These are phyloP conservation scores for Conticribra weissflogii DNA, from an alignment of 108 stramenopile genomes.

Conservation along the genomic window DNA sequence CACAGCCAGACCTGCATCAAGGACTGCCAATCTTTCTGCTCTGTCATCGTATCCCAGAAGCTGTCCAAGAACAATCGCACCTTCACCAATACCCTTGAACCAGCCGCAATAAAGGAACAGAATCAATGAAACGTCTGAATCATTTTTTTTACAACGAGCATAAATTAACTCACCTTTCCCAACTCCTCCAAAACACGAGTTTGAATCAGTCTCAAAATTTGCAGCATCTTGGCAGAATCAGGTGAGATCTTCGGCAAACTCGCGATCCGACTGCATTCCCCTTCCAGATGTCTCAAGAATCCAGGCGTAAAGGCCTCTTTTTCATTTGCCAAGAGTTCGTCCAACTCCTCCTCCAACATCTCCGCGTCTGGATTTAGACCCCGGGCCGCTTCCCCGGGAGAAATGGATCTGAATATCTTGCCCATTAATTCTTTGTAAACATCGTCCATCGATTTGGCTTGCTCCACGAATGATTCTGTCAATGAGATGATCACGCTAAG, in stretches of 20 bases:
- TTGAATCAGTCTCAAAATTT: constrained; percentile 78
- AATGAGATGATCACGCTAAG: constrained; percentile 67
- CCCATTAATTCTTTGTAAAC: constrained; percentile 67
- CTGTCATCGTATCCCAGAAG: constrained; percentile 75
- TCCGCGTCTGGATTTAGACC: neutral
- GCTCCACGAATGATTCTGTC: constrained; percentile 68
- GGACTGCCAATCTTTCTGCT: constrained; percentile 66
- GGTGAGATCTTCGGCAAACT: constrained; percentile 52
- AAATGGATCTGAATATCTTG: constrained; percentile 65
- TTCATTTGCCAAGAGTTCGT: constrained; percentile 57
- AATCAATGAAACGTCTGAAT: no score
- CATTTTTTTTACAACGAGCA: neutral
- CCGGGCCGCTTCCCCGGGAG: constrained; percentile 12
- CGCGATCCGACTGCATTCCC: constrained; percentile 76
- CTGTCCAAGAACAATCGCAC: constrained; percentile 72
- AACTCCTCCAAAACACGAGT: constrained; percentile 78
- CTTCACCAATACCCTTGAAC: constrained; percentile 74
- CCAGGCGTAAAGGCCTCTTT: constrained; percentile 72
- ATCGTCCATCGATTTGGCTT: constrained; percentile 55
- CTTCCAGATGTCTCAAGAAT: constrained; percentile 77
- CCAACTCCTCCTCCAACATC: constrained; percentile 52
- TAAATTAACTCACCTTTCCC: constrained; percentile 44
- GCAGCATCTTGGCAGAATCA: constrained; percentile 57
- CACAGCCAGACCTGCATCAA: constrained; percentile 78
- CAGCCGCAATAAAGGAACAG: no score